These are phyloP conservation scores for Hericium coralloides DNA, from an alignment of 768 basidiomycete genomes.

Conservation along the genomic window DNA sequence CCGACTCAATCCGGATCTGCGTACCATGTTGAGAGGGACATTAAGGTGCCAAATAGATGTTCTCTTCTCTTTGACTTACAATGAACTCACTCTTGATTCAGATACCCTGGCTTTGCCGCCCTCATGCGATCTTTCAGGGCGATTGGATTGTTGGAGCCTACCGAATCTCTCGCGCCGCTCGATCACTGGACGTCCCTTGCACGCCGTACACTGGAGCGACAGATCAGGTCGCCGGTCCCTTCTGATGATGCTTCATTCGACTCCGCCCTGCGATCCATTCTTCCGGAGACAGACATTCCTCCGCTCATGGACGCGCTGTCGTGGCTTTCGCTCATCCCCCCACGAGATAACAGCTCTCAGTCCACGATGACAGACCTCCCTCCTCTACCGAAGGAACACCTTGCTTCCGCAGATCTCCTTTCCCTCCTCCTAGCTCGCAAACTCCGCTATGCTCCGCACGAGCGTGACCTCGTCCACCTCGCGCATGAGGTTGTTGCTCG, in stretches of 20 bases:
- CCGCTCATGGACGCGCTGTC: conserved; percentile 33
- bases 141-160: conserved; percentile 57
- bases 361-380: conserved; percentile 24
- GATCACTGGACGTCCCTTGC: conserved; percentile 32
- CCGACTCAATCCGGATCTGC: conserved; percentile 35
- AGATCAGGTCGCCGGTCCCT: conserved; percentile 18
- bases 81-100: conserved; percentile 18
- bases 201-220: conserved; percentile 25
- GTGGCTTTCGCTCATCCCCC: conserved; percentile 35
- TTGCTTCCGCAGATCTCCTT: conserved; percentile 64
- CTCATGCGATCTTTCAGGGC: conserved; percentile 65
- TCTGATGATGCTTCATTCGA: conserved; percentile 24
- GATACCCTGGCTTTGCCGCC: conserved; percentile 77
- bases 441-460: conserved; percentile 56
- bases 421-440: conserved; percentile 62
- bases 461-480: conserved; percentile 83
- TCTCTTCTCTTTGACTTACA: not conserved
- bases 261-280: conserved; percentile 23
- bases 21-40: conserved; percentile 78
- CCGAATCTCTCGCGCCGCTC: conserved; percentile 22
- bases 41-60: conserved; percentile 41
- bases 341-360: conserved; percentile 13
- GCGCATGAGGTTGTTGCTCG: conserved; percentile 69
- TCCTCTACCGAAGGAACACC: conserved; percentile 31
- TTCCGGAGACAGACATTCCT: conserved; percentile 16